Evolutionary conservation across 805 yeast species (phyloP), one percentile per base, ranked within the genome.

Genomic region (Yamadazyma akitaensis): DNA sequence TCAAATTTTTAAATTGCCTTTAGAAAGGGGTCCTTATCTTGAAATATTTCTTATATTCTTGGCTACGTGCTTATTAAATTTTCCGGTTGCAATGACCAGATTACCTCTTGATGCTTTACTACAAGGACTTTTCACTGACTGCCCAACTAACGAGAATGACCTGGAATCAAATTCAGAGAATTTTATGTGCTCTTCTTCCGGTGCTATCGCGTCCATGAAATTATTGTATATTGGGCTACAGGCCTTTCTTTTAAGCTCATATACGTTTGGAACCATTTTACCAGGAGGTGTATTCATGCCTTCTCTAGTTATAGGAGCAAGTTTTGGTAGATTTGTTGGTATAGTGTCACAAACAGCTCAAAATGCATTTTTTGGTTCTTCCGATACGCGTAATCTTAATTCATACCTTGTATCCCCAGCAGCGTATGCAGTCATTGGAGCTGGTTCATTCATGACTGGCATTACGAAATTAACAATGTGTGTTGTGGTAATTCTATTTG

Each of bases 341-440:
- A 68, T 79, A 4, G 33, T 81, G 0, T 64, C 81, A 37, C 79
- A 79, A 54, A 60, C 60, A 2, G 54, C 80, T 17, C 88, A 83
- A 57, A 21, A 67, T 34, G 8, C 40, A 2, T 44, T 58, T n/a
- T 58, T 58, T 56, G 65, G 63, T 14, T 54, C 57, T 13, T 53
- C 75, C 39, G 65, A 74, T 1, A 64, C 72, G 2, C 67, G 76
- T 43, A 73, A 79, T 0, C 64, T 65, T 25, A 70, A 67, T 40
- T 61, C 77, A 47, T 64, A 76, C 47, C 82, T 94, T 54, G 81
- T 88, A 9, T 84, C 90, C 1, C 95, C 95, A 0, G 91, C 94
- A 0, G 88, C 91, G 0, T 89, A 88, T 59, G 96, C 96, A 0
- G 85, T 88, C 9, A 88, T 89, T 18, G 96, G 96, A 0, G 89